Base-by-base conservation (phyloP, 441 rosid species). In the Jatropha multifida region DNA sequence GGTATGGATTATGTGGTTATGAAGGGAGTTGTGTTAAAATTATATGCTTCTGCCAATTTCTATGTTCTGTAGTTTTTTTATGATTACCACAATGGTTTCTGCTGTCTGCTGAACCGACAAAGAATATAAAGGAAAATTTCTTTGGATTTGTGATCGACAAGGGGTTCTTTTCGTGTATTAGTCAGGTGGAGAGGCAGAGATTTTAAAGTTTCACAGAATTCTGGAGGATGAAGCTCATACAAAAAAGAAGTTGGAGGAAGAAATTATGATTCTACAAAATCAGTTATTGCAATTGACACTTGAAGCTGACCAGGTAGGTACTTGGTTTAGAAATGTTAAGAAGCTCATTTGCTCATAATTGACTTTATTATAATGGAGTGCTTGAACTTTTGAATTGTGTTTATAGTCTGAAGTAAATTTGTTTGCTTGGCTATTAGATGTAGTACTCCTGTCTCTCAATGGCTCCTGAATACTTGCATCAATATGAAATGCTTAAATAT, bases 261-360 rank as follows among this genome's bases (percentile, higher is more conserved):
- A 94, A 83, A 87, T 89, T 77, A 79, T 84, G 73, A 68, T 84
- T 64, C 80, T 94, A 76, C 88, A 86, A 81, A 89, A 97, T 85
- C 99, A 94, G 85, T 83, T 94, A 69, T 81, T 92, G 85, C 98
- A 94, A 32, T 80, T 94, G 82, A 90, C 92, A 75, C 87, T 88
- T 76, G 98, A 94, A 88, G 92, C 98, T 75, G 98, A 94, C 75
- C 96, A 94, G 98, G 99, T 96, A 88, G 98, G 99, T 96, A 88
- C 64, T 70, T 51, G 52, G 38, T 73, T 71, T 48, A 63, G 59
- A 12, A 42, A 69, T 38, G 63, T 77, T 44, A 65, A 66, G 67
- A 13, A 54, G 23, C 23, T 69, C 71, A 68, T 42, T 58, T 67
- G 61, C 40, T 27, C 15, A 37, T 46, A n/a, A 17, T 66, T 32